These are phyloP conservation scores for Apophysomyces sp. DNA, from an alignment of 371 early-diverging fungal species.

Conservation along the genomic window DNA sequence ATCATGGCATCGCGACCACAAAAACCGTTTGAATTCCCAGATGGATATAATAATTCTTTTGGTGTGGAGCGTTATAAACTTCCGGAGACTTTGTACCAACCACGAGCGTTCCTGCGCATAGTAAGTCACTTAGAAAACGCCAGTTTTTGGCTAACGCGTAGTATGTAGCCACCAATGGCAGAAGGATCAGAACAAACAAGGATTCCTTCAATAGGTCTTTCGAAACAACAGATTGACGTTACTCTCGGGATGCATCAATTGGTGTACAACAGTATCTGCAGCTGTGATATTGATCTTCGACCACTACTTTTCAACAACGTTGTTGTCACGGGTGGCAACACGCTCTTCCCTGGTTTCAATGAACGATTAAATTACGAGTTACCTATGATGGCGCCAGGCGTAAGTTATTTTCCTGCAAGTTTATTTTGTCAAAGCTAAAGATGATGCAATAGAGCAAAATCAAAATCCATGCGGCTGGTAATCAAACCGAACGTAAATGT, in stretches of 20 bases:
- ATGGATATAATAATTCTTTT: slow-evolving; percentile 87
- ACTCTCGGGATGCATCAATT: slow-evolving; percentile 66
- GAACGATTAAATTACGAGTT: slow-evolving; percentile 84
- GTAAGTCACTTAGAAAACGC: slow-evolving; percentile 5
- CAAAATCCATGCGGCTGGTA: slow-evolving; percentile 79
- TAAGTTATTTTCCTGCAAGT: slow-evolving; percentile 33
- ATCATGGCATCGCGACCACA: slow-evolving; percentile 59
- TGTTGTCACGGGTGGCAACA: slow-evolving; percentile 89
- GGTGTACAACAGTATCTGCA: slow-evolving; percentile 65
- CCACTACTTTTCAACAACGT: slow-evolving; percentile 78
- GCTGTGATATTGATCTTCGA: slow-evolving; percentile 88
- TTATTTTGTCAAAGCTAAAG: background rate
- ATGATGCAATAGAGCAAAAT: slow-evolving; percentile 58
- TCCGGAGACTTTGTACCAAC: slow-evolving; percentile 88
- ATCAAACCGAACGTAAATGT: slow-evolving; percentile 81
- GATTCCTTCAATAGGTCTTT: slow-evolving; percentile 27
- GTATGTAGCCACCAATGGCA: slow-evolving; percentile 1
- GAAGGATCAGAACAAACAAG: slow-evolving; percentile 9
- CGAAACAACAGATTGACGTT: slow-evolving; percentile 35
- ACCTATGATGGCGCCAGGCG: slow-evolving; percentile 69
- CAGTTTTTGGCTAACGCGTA: background rate
- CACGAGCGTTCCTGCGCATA: slow-evolving; percentile 42
- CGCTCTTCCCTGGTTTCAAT: slow-evolving; percentile 82
- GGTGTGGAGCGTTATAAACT: slow-evolving; percentile 78
- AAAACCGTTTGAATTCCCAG: slow-evolving; percentile 92